Conservation (phyloP, 2,329 filamentous ascomycete genomes). For the Aspergillus fumigatiaffinis region DNA sequence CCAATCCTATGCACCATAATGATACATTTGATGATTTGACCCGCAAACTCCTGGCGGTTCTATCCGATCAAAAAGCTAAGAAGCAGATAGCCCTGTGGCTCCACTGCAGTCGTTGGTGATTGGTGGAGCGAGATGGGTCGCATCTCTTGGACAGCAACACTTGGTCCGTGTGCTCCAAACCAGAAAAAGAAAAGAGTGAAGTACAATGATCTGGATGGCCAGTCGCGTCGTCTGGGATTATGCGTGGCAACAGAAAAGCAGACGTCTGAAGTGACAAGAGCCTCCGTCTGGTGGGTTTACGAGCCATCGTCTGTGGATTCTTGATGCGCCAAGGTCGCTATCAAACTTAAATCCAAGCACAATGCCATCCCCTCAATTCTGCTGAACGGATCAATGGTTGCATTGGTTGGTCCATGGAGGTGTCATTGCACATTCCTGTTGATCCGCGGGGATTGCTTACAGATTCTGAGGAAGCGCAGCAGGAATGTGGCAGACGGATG, state of each 20-base stretch:
- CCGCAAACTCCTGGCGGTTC: neutral
- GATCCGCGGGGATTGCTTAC: neutral
- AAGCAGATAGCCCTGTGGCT: neutral
- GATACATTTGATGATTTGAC: too few species aligned
- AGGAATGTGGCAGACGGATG: neutral
- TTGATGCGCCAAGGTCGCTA: neutral
- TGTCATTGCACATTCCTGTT: neutral
- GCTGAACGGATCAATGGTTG: neutral
- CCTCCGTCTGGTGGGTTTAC: neutral
- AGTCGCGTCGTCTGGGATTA: neutral
- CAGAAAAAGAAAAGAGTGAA: neutral
- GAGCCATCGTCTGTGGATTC: neutral
- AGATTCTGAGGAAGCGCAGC: neutral
- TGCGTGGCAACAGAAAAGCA: neutral
- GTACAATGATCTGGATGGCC: neutral
- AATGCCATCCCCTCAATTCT: neutral
- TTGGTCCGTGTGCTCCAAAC: conserved; percentile 13
- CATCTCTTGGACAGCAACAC: conserved; percentile 6
- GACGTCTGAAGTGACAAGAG: neutral
- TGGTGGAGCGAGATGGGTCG: neutral
- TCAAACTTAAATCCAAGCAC: neutral
- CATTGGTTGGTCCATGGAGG: neutral
- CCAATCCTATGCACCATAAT: too few species aligned
- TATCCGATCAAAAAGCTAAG: neutral
- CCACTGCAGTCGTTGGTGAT: neutral